Evolutionary conservation across 2,329 filamentous ascomycete species (phyloP), one percentile per base, ranked within the genome.

Genomic region (Juglanconis juglandina): DNA sequence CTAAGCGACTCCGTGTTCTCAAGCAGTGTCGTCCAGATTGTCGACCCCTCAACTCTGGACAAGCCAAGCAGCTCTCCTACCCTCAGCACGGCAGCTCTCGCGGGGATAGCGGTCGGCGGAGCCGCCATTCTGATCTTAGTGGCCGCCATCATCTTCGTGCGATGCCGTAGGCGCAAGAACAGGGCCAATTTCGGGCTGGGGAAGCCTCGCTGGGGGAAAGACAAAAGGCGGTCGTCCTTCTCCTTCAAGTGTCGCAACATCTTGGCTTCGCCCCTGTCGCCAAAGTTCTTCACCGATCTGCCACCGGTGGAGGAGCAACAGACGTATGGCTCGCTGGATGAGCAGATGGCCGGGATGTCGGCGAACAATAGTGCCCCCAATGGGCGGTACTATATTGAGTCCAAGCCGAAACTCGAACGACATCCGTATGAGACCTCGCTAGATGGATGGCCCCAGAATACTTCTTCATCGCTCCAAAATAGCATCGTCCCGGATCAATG

Each of bases 241-340:
- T 81, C 79, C 1, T 84, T 83, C 69, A 76, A 76, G 37, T 83
- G 81, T 70, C 78, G 81, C 60, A 76, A 79, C 0, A 76, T 76
- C 56, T 68, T 79, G 32, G 17, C 54, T 5, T 74, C 74, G 8
- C 75, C 75, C 1, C 68, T 72, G 14, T 76, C 75, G 1, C 75
- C 77, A 0, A 67, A 69, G 42, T 75, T 76, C 66, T 74, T 74
- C 66, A 67, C 67, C 4, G 62, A 64, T 13, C 32, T 54, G 13
- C 35, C 50, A 1, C 58, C 58, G 1, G 54, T 61, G 39, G 33
- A 58, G 17, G 61, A 63, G 13, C 10, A 54, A 1, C 44, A 32
- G 8, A 67, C 70, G 4, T 70, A 70, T 34, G 71, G 72, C 8
- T 63, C 66, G 7, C 57, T 62, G 0, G 63, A 66, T 11, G 66